phyloP scores from a whole-genome alignment of 495 filamentous ascomycete genomes.

The Aspergillus saccharolyticus region DNA sequence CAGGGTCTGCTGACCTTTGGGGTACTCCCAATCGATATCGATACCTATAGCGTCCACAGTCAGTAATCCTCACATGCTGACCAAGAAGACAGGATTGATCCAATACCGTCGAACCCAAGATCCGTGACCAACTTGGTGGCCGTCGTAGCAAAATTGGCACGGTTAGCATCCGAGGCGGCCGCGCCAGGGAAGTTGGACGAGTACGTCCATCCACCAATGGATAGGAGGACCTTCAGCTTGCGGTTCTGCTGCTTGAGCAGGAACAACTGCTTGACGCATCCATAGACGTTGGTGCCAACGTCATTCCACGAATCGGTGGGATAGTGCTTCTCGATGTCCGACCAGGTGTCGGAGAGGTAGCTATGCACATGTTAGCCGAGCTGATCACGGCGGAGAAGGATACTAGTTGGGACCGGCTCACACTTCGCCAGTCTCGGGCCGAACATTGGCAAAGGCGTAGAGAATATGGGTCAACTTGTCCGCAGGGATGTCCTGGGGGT shows the following conservation, averaged over 20 bases:
- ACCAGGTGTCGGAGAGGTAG: conserved; percentile 77
- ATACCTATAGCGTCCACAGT: conserved; percentile 28
- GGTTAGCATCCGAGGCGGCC: conserved; percentile 53
- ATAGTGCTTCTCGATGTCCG: conserved; percentile 85
- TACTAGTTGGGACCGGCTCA: conserved; percentile 32
- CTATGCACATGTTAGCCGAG: conserved; percentile 27
- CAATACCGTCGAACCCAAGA: conserved; percentile 55
- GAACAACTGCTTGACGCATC: conserved; percentile 87
- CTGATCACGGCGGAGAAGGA: background rate
- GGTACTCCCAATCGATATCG: conserved; percentile 64
- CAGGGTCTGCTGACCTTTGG: conserved; percentile 32
- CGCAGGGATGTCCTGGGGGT: conserved; percentile 81
- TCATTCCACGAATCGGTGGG: conserved; percentile 43
- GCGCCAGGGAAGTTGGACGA: conserved; percentile 77
- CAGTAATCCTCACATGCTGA: conserved; percentile 3
- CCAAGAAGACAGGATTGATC: background rate
- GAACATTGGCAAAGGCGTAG: conserved; percentile 84
- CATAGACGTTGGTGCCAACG: conserved; percentile 41
- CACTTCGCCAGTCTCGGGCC: conserved; percentile 71
- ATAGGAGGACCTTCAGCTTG: conserved; percentile 84
- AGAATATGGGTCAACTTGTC: conserved; percentile 88
- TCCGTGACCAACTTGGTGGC: conserved; percentile 66
- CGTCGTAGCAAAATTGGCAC: conserved; percentile 65
- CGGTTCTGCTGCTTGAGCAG: conserved; percentile 84
- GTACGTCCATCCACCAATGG: conserved; percentile 97